Evolutionary conservation across 2,329 filamentous ascomycete genomes (phyloP).

Genomic region (Pseudonectria buxi): DNA sequence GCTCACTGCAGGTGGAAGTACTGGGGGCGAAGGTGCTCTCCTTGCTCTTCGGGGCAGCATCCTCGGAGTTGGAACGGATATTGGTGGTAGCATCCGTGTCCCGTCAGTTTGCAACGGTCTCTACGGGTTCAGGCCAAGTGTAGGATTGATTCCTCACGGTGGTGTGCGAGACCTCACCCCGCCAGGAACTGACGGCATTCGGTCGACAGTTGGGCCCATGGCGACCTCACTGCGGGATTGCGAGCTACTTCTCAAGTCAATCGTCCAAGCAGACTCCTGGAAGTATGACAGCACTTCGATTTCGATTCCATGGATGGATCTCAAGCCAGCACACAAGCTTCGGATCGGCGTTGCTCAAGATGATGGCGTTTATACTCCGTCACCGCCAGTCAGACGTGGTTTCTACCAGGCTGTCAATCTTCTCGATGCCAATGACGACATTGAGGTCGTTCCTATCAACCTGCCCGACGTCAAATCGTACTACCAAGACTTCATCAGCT

Average conservation of each 20-base stretch:
- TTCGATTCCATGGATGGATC: background rate
- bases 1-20: conserved; percentile 6
- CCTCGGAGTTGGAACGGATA: conserved; percentile 9
- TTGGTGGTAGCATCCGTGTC: conserved; percentile 11
- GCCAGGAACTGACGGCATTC: background rate
- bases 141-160: background rate
- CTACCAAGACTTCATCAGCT: background rate
- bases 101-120: conserved; percentile 7
- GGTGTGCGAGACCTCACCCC: conserved; percentile 1
- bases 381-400: background rate
- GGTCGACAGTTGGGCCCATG: conserved; percentile 1
- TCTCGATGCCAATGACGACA: background rate
- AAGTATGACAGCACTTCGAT: background rate
- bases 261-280: background rate
- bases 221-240: conserved; percentile 1
- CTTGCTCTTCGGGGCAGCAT: conserved; percentile 4
- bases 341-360: background rate
- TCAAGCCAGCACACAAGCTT: background rate
- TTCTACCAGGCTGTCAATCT: background rate
- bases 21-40: conserved; percentile 9
- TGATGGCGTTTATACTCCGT: background rate
- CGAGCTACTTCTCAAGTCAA: background rate
- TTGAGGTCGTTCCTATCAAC: background rate
- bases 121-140: conserved; percentile 7
- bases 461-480: background rate